Conservation (phyloP, 208 protist genomes). For the Porcisia deanei region DNA sequence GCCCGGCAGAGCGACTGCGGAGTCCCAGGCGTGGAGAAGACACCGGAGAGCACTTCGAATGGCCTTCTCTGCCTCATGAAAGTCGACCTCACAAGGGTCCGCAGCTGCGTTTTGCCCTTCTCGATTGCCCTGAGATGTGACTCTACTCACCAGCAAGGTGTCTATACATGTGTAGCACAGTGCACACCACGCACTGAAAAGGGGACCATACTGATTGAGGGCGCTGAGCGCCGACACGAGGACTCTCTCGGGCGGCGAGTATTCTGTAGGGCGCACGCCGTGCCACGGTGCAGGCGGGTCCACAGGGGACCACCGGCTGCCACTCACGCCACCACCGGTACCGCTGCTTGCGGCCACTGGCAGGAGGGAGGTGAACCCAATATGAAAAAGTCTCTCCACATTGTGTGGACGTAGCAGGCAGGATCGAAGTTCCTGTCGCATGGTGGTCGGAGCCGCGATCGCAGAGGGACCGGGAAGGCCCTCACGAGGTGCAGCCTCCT, state of each 20-base stretch:
- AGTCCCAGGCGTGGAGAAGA: conserved; percentile 16
- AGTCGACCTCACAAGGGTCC: neutral
- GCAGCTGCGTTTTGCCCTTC: neutral
- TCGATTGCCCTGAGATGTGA: neutral
- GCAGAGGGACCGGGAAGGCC: neutral
- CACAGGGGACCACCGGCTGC: conserved; percentile 4
- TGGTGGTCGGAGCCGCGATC: neutral
- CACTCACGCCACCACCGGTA: neutral
- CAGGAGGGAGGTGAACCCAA: conserved; percentile 11
- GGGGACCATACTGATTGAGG: conserved; percentile 17
- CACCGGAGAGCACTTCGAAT: conserved; percentile 4
- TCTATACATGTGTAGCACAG: conserved; percentile 19
- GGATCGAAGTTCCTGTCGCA: no score
- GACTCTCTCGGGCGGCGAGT: neutral
- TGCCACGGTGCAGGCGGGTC: conserved; percentile 21
- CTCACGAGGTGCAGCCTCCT: neutral
- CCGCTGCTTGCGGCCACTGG: neutral
- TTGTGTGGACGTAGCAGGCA: neutral
- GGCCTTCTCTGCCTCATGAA: neutral
- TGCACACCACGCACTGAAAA: conserved; percentile 33
- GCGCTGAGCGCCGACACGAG: conserved; percentile 1
- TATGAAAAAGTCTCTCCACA: conserved; percentile 24
- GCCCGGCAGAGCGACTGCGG: neutral
- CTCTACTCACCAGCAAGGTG: neutral
- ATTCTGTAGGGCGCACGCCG: neutral